Evolutionary conservation across 768 basidiomycete genomes (phyloP).

Genomic region (Tulasnella sp.): DNA sequence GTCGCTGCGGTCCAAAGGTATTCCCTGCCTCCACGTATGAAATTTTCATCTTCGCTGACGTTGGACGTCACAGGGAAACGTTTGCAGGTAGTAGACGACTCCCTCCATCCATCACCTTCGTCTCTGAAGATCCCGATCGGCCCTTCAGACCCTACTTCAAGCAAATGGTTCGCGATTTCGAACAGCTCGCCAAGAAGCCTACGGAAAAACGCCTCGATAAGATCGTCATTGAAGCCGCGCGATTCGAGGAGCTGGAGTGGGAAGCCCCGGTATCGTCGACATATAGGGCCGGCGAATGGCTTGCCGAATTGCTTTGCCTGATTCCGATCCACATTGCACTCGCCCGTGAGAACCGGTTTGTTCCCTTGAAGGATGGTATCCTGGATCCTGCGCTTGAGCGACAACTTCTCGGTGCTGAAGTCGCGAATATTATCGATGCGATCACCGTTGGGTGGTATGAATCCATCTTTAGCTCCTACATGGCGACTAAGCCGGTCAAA

Average conservation of each 20-base stretch:
- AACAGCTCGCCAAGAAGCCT: conserved; percentile 41
- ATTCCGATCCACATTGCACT: conserved; percentile 55
- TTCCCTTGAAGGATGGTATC: conserved; percentile 49
- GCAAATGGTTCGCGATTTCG: conserved; percentile 36
- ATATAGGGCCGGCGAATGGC: conserved; percentile 46
- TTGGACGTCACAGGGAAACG: conserved; percentile 20
- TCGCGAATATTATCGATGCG: conserved; percentile 42
- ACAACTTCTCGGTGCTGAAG: conserved; percentile 44
- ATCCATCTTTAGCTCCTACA: conserved; percentile 48
- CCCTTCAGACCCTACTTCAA: conserved; percentile 30
- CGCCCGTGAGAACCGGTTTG: conserved; percentile 45
- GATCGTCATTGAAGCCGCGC: neutral
- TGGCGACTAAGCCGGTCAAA: conserved; percentile 49
- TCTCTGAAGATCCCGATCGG: neutral
- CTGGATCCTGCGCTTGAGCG: conserved; percentile 39
- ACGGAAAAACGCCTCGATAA: conserved; percentile 24
- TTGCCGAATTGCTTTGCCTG: conserved; percentile 46
- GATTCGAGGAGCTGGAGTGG: conserved; percentile 20
- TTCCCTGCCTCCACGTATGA: neutral
- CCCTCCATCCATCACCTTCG: neutral
- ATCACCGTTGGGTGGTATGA: conserved; percentile 56
- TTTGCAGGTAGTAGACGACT: conserved; percentile 24
- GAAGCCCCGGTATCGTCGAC: conserved; percentile 8
- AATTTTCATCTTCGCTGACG: neutral
- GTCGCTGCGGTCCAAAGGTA: conserved; percentile 9